These are phyloP conservation scores for Leishmania major DNA, from an alignment of 208 protist genomes.

Conservation along the genomic window DNA sequence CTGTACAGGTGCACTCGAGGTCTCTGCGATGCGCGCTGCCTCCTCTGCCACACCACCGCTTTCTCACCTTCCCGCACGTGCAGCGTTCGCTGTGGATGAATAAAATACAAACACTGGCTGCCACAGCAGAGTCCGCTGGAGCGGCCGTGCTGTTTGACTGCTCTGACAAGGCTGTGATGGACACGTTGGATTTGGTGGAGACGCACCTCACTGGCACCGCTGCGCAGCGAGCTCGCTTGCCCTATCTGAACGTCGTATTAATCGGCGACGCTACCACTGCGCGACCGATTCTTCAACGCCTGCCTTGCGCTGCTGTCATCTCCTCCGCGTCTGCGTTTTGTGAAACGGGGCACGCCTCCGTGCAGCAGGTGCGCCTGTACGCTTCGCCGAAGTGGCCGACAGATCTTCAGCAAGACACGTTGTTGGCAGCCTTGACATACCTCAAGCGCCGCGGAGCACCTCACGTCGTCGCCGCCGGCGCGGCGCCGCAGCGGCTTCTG, in stretches of 20 bases:
- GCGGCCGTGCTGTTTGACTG: conserved; percentile 64
- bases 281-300: conserved; percentile 19
- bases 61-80: conserved; percentile 26
- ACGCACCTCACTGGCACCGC: conserved; percentile 22
- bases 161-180: conserved; percentile 33
- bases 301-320: conserved; percentile 57
- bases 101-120: conserved; percentile 28
- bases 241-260: conserved; percentile 44
- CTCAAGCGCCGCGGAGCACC: conserved; percentile 42
- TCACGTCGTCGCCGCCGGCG: conserved; percentile 49
- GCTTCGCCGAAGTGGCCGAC: conserved; percentile 40
- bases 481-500: conserved; percentile 48
- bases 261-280: conserved; percentile 50
- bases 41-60: conserved; percentile 28
- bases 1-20: conserved; percentile 10
- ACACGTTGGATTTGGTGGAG: conserved; percentile 49
- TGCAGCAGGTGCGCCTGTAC: conserved; percentile 76
- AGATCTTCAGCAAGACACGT: conserved; percentile 47
- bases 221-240: conserved; percentile 16
- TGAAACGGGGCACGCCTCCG: conserved; percentile 25
- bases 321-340: conserved; percentile 44
- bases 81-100: conserved; percentile 38
- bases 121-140: conserved; percentile 15
- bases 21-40: conserved; percentile 22
- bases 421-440: conserved; percentile 59